A percentile compares a stretch with the other conserved stretches of the same genome.
Evolutionary conservation across 2,329 filamentous ascomycete genomes (phyloP).

Genomic region (Atkinsonella hypoxylon): DNA sequence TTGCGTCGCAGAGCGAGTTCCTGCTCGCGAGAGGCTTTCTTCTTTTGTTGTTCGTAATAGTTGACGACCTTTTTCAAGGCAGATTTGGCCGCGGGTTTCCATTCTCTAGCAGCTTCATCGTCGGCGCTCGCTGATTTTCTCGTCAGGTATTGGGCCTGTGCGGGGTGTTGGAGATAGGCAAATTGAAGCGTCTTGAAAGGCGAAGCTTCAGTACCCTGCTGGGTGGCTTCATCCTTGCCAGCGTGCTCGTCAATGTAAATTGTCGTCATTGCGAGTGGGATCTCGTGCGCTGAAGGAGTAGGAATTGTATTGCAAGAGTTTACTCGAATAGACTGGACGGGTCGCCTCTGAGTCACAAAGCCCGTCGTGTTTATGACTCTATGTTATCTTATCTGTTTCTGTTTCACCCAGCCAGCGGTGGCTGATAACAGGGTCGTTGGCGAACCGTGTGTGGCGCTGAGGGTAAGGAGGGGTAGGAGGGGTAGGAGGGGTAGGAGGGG

Average conservation of each 20-base stretch:
- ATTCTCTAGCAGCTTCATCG: conserved; percentile 19
- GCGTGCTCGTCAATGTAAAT: conserved; percentile 57
- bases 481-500: too few relatives aligned
- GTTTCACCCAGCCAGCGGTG: conserved; percentile 2
- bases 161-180: conserved; percentile 48
- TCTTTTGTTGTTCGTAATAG: conserved; percentile 12
- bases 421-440: not conserved
- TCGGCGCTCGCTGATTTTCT: conserved; percentile 45
- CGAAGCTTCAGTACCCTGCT: conserved; percentile 55
- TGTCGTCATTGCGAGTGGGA: conserved; percentile 17
- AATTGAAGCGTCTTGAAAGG: conserved; percentile 74
- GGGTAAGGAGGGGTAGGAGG: too few relatives aligned
- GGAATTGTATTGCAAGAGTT: not conserved
- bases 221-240: conserved; percentile 58
- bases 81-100: conserved; percentile 13
- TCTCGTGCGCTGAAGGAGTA: conserved; percentile 2
- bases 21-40: conserved; percentile 12
- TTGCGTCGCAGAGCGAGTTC: conserved; percentile 11
- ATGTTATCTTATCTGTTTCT: not conserved
- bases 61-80: conserved; percentile 13
- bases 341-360: not conserved
- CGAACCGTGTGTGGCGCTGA: not conserved
- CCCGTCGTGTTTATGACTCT: not conserved
- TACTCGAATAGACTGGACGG: not conserved
- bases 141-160: conserved; percentile 18